Evolutionary conservation across 345 rosid species (phyloP).

Genomic region (Arabidopsis suecica): DNA sequence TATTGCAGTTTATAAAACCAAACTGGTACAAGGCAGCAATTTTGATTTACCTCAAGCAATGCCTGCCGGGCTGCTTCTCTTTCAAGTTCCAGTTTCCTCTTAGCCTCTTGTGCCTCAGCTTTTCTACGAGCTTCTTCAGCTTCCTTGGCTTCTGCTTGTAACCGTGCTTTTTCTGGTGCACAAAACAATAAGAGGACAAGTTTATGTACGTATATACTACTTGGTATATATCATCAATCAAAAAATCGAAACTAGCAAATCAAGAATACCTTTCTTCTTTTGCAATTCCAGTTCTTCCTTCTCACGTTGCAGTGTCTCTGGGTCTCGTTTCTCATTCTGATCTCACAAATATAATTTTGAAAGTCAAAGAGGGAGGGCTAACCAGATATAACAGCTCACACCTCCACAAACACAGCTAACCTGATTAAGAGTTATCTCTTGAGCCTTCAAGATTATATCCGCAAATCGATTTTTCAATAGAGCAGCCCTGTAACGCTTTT

Average conservation of each 20-base stretch:
- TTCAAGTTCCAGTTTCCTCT: slow-evolving; percentile 70
- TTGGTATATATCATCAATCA: slow-evolving; percentile 2
- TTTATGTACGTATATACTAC: neutral
- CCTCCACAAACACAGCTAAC: slow-evolving; percentile 45
- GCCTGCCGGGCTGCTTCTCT: slow-evolving; percentile 92
- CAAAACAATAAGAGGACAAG: neutral
- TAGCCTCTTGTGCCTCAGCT: slow-evolving; percentile 77
- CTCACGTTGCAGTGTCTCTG: slow-evolving; percentile 69
- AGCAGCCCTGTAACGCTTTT: slow-evolving; percentile 87
- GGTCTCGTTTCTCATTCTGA: slow-evolving; percentile 73
- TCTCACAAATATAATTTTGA: slow-evolving; percentile 22
- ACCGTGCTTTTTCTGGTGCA: slow-evolving; percentile 71
- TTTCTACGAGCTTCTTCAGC: slow-evolving; percentile 82
- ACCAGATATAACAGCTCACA: slow-evolving; percentile 12
- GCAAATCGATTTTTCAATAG: slow-evolving; percentile 76
- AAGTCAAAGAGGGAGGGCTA: neutral
- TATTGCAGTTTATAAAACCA: neutral
- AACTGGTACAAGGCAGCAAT: neutral
- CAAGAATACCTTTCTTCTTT: slow-evolving; percentile 68
- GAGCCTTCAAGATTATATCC: slow-evolving; percentile 80
- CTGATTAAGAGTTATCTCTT: slow-evolving; percentile 76
- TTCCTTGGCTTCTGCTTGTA: slow-evolving; percentile 84
- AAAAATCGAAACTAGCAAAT: slow-evolving; percentile 6
- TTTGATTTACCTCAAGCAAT: slow-evolving; percentile 60
- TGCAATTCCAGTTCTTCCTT: slow-evolving; percentile 81